Base-by-base conservation (phyloP, 2,329 filamentous ascomycete genomes). In the Penicillium hordei region DNA sequence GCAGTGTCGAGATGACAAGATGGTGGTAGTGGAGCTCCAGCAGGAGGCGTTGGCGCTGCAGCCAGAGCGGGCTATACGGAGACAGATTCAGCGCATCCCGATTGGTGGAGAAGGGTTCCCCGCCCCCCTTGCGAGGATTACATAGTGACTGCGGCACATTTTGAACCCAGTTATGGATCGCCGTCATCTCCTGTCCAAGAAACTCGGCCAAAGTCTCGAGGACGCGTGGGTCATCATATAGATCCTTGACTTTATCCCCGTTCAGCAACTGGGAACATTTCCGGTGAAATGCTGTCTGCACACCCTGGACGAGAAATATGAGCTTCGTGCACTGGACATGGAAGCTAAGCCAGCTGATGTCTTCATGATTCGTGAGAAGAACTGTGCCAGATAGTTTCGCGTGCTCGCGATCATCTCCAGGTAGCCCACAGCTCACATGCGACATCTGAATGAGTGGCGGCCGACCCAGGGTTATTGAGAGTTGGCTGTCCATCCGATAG, bases 401-500 rank as follows among this genome's bases (percentile, higher is more conserved):
- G 8, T 48, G 29, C 29, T 34, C 29, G 5, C 19, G 29, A 34
- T 12, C 15, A 23, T 48, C 45, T 34, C 45, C 45, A 1, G 45
- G 29, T 21, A 48, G 19, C 29, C 45, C 45, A 3, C 45, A 48
- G 19, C 45, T 48, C 19, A 48, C 45, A 48, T 48, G 29, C 8
- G 29, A 34, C 45, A 48, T 15, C 13, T 48, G 45, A 48, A 48
- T 48, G 45, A 48, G 45, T 21, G 45, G 45, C 5, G 45, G 29
- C 15, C 45, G 29, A 23, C 45, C 45, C 19, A 77, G 60, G 40
- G 78, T 78, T 70, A 78, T 76, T 46, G 73, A 74, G 4, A 71
- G 61, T 49, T 81, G 81, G 59, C 69, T 75, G 52, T 85, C 83
- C 6, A 83, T 64, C 1, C 71, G 70, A 63, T 77, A 82, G 1